These are phyloP conservation scores for Kwoniella shandongensis DNA, from an alignment of 768 basidiomycete species.

Conservation along the genomic window DNA sequence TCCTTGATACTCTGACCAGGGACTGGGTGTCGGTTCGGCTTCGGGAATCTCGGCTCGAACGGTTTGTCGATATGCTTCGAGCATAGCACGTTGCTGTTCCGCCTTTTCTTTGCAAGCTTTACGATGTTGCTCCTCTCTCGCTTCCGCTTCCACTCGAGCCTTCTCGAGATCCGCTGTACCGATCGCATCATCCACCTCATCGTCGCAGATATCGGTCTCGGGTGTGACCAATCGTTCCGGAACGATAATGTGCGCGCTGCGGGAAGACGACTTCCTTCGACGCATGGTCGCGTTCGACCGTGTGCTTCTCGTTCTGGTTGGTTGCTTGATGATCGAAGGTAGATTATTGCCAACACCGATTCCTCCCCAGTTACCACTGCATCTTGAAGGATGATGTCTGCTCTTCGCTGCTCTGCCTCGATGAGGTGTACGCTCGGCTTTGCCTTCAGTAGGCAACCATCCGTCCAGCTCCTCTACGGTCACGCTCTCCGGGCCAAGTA, in stretches of 20 bases:
- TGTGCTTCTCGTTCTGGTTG: constrained; percentile 8
- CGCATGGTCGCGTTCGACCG: constrained; percentile 13
- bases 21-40: constrained; percentile 2
- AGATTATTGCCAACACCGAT: constrained; percentile 36
- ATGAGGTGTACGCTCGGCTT: constrained; percentile 29
- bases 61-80: constrained; percentile 34
- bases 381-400: constrained; percentile 14
- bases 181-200: constrained; percentile 32
- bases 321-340: constrained; percentile 3
- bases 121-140: constrained; percentile 31
- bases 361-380: constrained; percentile 32
- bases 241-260: background rate
- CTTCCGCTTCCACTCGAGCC: constrained; percentile 38
- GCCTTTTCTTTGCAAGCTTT: constrained; percentile 26
- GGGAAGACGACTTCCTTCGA: constrained; percentile 12
- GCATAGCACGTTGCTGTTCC: constrained; percentile 27
- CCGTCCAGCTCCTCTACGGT: constrained; percentile 38
- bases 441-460: constrained; percentile 21
- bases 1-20: constrained; percentile 26
- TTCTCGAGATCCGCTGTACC: constrained; percentile 41
- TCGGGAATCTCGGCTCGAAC: constrained; percentile 12
- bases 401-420: constrained; percentile 18
- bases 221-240: constrained; percentile 1
- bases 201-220: constrained; percentile 10
- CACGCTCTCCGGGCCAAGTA: constrained; percentile 46